Percentiles rank a stretch among this genome's conserved stretches.
phyloP scores from a whole-genome alignment of 2,329 filamentous ascomycete genomes.

The Furcasterigmium furcatum region DNA sequence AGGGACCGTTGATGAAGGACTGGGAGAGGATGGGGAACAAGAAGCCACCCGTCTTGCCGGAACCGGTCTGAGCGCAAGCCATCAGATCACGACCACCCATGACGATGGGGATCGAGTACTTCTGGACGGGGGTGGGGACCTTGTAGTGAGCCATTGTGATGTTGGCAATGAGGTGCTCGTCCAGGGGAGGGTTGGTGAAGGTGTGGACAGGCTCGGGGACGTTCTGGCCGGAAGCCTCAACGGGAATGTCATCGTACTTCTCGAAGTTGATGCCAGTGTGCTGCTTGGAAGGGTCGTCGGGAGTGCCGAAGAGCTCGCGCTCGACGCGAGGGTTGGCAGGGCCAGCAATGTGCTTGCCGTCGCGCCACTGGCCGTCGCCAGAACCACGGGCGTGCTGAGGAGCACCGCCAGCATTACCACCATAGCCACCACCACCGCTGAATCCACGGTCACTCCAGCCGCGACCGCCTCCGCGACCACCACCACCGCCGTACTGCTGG shows the following conservation, averaged over 20 bases:
- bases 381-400: conserved; percentile 68
- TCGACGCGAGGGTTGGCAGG: conserved; percentile 85
- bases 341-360: conserved; percentile 93
- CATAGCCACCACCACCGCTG: conserved; percentile 32
- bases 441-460: conserved; percentile 32
- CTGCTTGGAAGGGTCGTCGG: conserved; percentile 91
- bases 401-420: conserved; percentile 45
- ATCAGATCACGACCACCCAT: conserved; percentile 97
- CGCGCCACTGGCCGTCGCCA: conserved; percentile 93
- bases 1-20: conserved; percentile 87
- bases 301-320: conserved; percentile 89
- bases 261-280: conserved; percentile 99
- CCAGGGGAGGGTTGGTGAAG: conserved; percentile 93
- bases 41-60: conserved; percentile 99
- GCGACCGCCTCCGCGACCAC: conserved; percentile 28
- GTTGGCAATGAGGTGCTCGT: conserved; percentile 89
- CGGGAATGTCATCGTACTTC: conserved; percentile 99
- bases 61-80: conserved; percentile 99
- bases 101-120: conserved; percentile 99
- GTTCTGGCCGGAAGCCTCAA: conserved; percentile 91
- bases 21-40: conserved; percentile 99
- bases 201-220: conserved; percentile 87
- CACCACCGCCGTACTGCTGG: conserved; percentile 20
- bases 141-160: conserved; percentile 94
- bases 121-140: conserved; percentile 94